These are phyloP conservation scores for Scleroderma bovista DNA, from an alignment of 768 basidiomycete genomes.

Conservation along the genomic window DNA sequence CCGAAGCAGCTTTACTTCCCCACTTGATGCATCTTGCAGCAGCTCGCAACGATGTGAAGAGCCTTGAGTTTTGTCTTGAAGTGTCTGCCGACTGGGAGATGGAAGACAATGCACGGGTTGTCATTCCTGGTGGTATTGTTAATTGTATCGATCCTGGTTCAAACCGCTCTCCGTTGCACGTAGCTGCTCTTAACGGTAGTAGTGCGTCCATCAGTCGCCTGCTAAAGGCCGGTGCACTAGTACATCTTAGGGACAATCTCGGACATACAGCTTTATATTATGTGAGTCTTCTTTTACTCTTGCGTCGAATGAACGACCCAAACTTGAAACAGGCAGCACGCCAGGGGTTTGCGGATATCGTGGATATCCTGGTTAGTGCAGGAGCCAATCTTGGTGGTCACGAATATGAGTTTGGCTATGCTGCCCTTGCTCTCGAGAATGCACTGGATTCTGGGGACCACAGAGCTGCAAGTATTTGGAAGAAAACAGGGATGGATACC, in stretches of 20 bases:
- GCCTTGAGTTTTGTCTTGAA: constrained; percentile 53
- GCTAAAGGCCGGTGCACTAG: constrained; percentile 70
- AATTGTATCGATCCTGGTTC: constrained; percentile 69
- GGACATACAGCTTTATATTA: constrained; percentile 86
- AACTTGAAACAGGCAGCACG: constrained; percentile 58
- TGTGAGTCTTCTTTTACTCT: constrained; percentile 35
- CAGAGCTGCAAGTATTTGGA: constrained; percentile 46
- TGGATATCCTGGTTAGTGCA: constrained; percentile 60
- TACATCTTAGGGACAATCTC: constrained; percentile 73
- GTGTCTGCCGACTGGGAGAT: constrained; percentile 20
- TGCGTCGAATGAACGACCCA: background rate
- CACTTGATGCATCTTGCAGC: constrained; percentile 77
- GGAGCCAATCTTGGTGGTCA: constrained; percentile 70
- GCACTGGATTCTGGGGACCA: constrained; percentile 38
- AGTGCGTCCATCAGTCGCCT: constrained; percentile 38
- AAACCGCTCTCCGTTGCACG: constrained; percentile 72
- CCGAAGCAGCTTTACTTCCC: constrained; percentile 68
- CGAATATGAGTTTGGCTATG: constrained; percentile 57
- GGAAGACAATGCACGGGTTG: constrained; percentile 14
- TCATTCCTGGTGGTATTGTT: constrained; percentile 60
- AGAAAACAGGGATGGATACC: constrained; percentile 39
- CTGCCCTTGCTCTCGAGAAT: constrained; percentile 38
- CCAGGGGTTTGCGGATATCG: constrained; percentile 56
- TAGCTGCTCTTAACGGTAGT: constrained; percentile 69
- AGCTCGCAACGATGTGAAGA: constrained; percentile 60